Percentiles rank a stretch among this genome's conserved stretches.
These are phyloP conservation scores for Hammondia hammondi DNA, from an alignment of 169 alveolate species.

Conservation along the genomic window DNA sequence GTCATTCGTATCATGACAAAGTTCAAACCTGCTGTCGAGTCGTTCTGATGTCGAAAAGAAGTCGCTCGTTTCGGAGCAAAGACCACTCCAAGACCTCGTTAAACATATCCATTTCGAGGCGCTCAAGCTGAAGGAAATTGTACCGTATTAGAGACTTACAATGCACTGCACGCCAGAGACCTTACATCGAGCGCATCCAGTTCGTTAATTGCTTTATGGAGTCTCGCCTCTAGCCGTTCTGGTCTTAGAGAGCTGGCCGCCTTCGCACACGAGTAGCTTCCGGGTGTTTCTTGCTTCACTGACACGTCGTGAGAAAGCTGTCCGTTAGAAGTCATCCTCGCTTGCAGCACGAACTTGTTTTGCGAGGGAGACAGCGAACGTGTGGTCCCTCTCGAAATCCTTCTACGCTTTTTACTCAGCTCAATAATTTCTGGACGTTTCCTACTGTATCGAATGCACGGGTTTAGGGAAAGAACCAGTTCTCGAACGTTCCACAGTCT, in stretches of 20 bases:
- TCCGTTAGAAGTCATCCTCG: no score
- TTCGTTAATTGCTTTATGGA: background rate
- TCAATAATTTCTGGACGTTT: no score
- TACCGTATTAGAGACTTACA: background rate
- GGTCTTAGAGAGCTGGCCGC: background rate
- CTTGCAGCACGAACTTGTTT: no score
- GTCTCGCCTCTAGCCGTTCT: background rate
- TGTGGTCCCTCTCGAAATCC: no score
- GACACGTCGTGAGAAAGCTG: no score
- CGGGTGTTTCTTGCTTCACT: no score
- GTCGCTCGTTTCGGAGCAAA: background rate
- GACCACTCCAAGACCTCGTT: slow-evolving; percentile 10
- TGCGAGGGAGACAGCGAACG: no score
- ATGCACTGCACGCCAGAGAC: background rate
- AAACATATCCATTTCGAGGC: background rate
- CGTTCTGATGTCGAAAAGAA: background rate
- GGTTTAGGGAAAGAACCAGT: no score
- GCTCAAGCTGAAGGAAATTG: background rate
- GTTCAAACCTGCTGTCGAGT: background rate
- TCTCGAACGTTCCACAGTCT: no score
- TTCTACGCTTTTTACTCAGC: no score
- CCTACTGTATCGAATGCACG: no score
- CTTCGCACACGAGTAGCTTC: background rate
- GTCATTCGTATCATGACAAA: background rate
- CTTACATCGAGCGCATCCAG: slow-evolving; percentile 5